Base-by-base conservation (phyloP, 2,329 filamentous ascomycete species). In the Aureobasidium sp. region DNA sequence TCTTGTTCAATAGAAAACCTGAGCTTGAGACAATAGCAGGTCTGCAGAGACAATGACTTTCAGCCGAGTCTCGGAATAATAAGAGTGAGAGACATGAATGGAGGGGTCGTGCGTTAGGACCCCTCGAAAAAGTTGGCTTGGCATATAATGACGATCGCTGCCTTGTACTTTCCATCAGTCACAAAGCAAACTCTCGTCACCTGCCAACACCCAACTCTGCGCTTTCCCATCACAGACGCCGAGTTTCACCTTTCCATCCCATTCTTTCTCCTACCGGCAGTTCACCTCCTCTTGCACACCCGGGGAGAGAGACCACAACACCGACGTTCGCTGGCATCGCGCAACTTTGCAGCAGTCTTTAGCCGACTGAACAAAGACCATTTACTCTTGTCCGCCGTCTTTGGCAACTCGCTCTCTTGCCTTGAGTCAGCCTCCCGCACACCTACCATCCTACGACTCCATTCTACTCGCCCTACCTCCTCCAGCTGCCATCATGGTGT, bases 321-420 rank as follows among this genome's bases (percentile, higher is more conserved):
- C 27, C 53, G 27, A 57, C 53, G 24, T 46, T 44, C 39, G 27
- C 39, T 34, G n/a, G 41, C 39, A 26, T 26, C 17, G 53, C 53
- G 26, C 53, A 20, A 57, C 43, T 43, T 39, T 47, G 41, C 41
- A 27, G 55, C 43, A n/a, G 20, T 9, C 15, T 32, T 48, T 34
- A 12, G 24, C 29, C 53, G n/a, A 59, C 32, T n/a, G 46, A 60
- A 60, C 57, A 60, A 60, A 60, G 57, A 15, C n/a, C 43, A 46
- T 43, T 41, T n/a, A 24, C 41, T 51, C 26, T 36, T 48, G 26
- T 48, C 32, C 32, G 36, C 44, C 57, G 57, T 34, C 34, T 60
- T 60, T 50, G 39, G 57, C 57, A 60, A 60, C 34, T 59, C 12
- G 44, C 44, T 48, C 44, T 20, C 17, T 37, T 29, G 29, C 20